Conservation (phyloP, 495 filamentous ascomycete genomes). For the Ascodesmis nigricans region DNA sequence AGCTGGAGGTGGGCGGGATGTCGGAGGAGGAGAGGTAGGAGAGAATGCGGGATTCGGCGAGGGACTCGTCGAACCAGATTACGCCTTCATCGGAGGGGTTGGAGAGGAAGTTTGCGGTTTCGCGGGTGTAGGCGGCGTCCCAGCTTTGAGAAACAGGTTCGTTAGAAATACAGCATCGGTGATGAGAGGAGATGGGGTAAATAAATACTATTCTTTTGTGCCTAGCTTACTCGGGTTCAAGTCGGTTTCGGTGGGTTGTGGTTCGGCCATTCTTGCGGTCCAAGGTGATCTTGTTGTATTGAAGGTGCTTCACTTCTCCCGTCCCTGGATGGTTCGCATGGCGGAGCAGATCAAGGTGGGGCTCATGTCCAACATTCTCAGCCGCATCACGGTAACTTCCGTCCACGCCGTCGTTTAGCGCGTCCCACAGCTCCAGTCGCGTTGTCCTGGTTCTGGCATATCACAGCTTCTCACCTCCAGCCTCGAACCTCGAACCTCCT, state of each 20-base stretch:
- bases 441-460: too few species aligned
- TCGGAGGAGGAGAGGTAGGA: conserved; percentile 28
- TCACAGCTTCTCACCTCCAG: too few species aligned
- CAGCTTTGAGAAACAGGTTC: conserved; percentile 29
- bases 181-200: background rate
- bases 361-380: too few species aligned
- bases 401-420: too few species aligned
- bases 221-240: conserved; percentile 43
- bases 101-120: conserved; percentile 37
- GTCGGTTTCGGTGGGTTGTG: conserved; percentile 5
- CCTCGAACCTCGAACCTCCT: too few species aligned
- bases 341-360: too few species aligned
- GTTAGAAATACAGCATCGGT: conserved; percentile 1
- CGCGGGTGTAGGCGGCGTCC: conserved; percentile 41
- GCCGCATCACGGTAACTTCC: too few species aligned
- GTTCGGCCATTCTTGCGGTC: too few species aligned
- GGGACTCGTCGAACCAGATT: conserved; percentile 55
- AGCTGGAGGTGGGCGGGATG: conserved; percentile 17
- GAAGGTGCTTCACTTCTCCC: too few species aligned
- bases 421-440: too few species aligned
- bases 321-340: too few species aligned
- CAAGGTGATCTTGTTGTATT: too few species aligned
- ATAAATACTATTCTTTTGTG: conserved; percentile 44
- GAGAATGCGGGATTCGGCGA: conserved; percentile 40
- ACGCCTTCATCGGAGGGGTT: conserved; percentile 44